Evolutionary conservation across 495 filamentous ascomycete species (phyloP), one percentile per base, ranked within the genome.

Genomic region (Neurospora sublineolata): DNA sequence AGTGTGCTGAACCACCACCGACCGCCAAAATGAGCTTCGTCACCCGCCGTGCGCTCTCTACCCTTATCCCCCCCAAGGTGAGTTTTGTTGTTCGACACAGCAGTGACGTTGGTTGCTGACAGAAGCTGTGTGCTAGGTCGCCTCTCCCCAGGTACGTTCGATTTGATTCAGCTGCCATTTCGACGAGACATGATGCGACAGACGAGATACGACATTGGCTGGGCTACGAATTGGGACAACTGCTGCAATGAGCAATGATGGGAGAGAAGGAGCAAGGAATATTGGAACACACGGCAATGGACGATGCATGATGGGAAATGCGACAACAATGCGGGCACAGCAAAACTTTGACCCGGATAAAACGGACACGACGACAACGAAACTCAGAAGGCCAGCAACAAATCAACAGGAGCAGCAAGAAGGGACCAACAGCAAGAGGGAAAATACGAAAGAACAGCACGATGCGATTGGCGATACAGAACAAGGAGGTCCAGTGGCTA

Each of bases 1-100:
- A 71, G 71, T 71, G 71, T 71, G 71, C 76, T 68, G 72, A 64
- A 78, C 41, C 68, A 72, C 71, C 71, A 67, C 72, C 73, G 40
- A 70, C 82, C 82, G 80, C 80, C 88, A 91, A 84, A 82, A 98
- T 97, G 94, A 97, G 93, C 85, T 93, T 87, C 89, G 88, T 95
- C 77, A 86, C 88, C 77, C 91, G 91, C 82, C 89, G 94, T 82
- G 91, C 88, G 87, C 91, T 99, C 79, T 97, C 96, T 79, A 97
- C 96, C 87, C 88, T 99, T 80, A 97, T 99, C 82, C 95, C 95
- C 76, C 95, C 95, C 76, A 98, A 98, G 91, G 94, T 94, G 88
- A 74, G 88, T 58, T 74, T 67, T 46, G 41, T 33, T 69, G 23
- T 38, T 37, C 20, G n/a, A n/a, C n/a, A n/a, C n/a, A 18, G 12